Conservation (phyloP, 495 filamentous ascomycete genomes). For the Chaetomium cochliodes region DNA sequence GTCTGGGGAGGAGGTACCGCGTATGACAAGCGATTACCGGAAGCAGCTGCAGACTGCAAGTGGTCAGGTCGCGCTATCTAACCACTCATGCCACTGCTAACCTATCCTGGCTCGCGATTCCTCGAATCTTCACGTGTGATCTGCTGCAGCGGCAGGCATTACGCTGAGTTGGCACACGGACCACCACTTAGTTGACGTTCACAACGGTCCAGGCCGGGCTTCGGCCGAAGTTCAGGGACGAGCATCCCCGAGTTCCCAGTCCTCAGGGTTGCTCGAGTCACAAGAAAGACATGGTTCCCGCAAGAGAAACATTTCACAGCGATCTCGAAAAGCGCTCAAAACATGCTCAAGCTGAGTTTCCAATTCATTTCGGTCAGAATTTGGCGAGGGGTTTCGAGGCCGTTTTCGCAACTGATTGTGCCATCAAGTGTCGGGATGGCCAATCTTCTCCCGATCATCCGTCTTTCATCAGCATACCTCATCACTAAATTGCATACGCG, state of each 20-base stretch:
- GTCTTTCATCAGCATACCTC: no score
- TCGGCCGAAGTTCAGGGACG: no score
- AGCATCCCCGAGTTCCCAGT: no score
- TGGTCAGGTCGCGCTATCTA: conserved; percentile 9
- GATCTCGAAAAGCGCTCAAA: no score
- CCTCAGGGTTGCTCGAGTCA: no score
- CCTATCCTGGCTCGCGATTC: conserved; percentile 5
- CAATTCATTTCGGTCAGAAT: no score
- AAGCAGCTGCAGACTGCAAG: conserved; percentile 14
- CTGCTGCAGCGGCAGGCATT: neutral
- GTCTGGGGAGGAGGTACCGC: conserved; percentile 7
- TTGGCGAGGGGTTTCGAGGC: neutral
- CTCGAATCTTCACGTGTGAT: neutral
- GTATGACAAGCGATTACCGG: conserved; percentile 1
- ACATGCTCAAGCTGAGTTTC: no score
- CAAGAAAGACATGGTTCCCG: no score
- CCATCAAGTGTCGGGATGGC: conserved; percentile 10
- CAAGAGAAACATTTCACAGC: no score
- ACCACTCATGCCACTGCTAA: neutral
- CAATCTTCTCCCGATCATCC: neutral
- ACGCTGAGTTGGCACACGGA: neutral
- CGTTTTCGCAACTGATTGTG: conserved; percentile 2
- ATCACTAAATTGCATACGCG: no score
- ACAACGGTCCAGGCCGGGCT: neutral
- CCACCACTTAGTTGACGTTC: neutral